Percentiles rank a stretch among this genome's conserved stretches.
phyloP scores from a whole-genome alignment of 2,329 filamentous ascomycete species.

The Geoglossum cookeanum region DNA sequence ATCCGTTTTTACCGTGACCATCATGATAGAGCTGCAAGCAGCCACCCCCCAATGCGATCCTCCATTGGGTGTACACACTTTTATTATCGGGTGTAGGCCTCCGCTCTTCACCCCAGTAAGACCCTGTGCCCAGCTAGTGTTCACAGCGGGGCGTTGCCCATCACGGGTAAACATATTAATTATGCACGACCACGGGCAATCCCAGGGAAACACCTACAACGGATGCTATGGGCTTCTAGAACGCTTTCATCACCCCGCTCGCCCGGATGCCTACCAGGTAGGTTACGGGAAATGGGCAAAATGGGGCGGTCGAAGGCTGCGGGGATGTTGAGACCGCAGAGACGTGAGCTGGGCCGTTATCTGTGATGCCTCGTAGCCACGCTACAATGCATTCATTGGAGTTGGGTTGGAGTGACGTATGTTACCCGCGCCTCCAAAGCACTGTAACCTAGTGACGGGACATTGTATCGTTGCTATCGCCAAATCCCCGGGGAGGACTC shows the following conservation, averaged over 20 bases:
- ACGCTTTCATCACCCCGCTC: neutral
- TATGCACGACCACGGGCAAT: neutral
- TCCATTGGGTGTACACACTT: no score
- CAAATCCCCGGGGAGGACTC: neutral
- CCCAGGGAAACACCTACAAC: neutral
- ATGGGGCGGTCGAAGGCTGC: neutral
- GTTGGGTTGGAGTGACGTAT: neutral
- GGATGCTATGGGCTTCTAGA: neutral
- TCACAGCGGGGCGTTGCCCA: neutral
- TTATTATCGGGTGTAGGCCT: neutral
- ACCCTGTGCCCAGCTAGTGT: neutral
- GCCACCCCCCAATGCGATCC: no score
- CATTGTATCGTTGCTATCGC: neutral
- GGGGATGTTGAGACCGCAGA: neutral
- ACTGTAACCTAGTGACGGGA: neutral
- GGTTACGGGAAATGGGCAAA: neutral
- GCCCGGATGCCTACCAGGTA: neutral
- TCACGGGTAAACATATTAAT: neutral
- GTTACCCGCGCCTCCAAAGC: no score
- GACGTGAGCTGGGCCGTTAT: neutral
- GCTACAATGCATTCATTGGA: neutral
- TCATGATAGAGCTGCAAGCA: no score
- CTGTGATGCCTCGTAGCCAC: neutral
- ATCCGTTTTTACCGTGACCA: no score
- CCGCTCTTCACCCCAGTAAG: neutral